Evolutionary conservation across 768 basidiomycete genomes (phyloP), one percentile per base, ranked within the genome.

Genomic region (Aureoboletus auriporus): DNA sequence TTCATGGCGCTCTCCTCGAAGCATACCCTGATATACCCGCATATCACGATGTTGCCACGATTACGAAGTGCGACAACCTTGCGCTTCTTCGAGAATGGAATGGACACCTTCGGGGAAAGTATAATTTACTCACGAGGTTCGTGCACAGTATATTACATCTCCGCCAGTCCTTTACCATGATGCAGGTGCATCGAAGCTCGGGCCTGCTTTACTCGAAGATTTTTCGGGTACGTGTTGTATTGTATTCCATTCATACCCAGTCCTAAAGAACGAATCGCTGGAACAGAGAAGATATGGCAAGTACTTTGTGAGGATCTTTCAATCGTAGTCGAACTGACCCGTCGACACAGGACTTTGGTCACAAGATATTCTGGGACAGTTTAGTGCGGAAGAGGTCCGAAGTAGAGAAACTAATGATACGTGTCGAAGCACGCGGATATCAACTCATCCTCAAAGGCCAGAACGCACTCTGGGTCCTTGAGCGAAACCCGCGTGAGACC

Each of bases 161-260:
- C 10, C 37, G 6, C 26, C 6, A n/a, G 10, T 57, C 29, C 20
- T 23, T 23, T 23, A 58, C 46, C 42, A 34, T 35, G 37, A 10
- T 33, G 4, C 42, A 73, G 71, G 30, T 73, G 71, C 38, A 71
- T 73, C 39, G 58, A 66, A 39, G 69, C 70, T 6, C 63, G 71
- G 11, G 57, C 62, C 8, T 69, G 63, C 53, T 72, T 73, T 47
- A 66, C 69, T 5, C 68, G 69, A 49, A 64, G 67, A 8, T 73
- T 73, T 52, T 73, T 72, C 36, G 70, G 69, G 71, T 73, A 49
- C 33, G 68, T 60, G 11, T 26, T 17, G 27, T 13, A 6, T 27
- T 23, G 2, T 23, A 35, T 33, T 13, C 20, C 13, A 10, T 33
- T 29, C 16, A 23, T 9, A 20, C 11, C 4, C 9, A n/a, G 11